Percentiles rank a stretch among this genome's conserved stretches.
Conservation (phyloP, 768 basidiomycete genomes). For the Cantharellus anzutake region DNA sequence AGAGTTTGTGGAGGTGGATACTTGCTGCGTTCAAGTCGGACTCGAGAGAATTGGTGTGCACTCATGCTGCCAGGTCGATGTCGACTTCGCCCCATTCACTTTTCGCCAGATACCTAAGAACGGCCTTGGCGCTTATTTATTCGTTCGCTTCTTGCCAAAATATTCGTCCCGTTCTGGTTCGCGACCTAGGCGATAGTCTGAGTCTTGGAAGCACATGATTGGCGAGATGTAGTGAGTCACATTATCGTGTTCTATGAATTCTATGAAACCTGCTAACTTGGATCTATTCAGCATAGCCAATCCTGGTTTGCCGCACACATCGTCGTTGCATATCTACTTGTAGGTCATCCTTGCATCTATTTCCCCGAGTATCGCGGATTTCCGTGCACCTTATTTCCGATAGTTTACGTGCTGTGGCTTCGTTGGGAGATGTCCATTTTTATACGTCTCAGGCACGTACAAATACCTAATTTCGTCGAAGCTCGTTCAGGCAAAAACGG, state of each 20-base stretch:
- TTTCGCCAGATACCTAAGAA: slow-evolving; percentile 20
- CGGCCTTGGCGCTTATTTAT: slow-evolving; percentile 86
- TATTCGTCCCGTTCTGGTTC: slow-evolving; percentile 81
- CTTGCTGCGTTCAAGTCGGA: slow-evolving; percentile 1
- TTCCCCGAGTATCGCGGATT: no score
- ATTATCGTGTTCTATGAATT: neutral
- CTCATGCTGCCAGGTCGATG: neutral
- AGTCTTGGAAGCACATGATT: slow-evolving; percentile 33
- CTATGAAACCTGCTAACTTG: neutral
- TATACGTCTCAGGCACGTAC: neutral
- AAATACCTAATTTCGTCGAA: slow-evolving; percentile 32
- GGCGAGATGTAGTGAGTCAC: slow-evolving; percentile 12
- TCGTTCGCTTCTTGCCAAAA: slow-evolving; percentile 58
- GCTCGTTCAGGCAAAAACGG: slow-evolving; percentile 72
- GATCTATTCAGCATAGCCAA: slow-evolving; percentile 19
- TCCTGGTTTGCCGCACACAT: slow-evolving; percentile 60
- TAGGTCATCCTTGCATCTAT: slow-evolving; percentile 24
- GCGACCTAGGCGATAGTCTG: slow-evolving; percentile 73
- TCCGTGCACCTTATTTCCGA: no score
- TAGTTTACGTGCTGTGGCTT: slow-evolving; percentile 14
- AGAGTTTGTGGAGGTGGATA: neutral
- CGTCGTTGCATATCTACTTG: slow-evolving; percentile 55
- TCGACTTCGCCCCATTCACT: neutral
- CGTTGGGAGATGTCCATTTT: neutral
- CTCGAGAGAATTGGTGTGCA: neutral